Base-by-base conservation (phyloP, 306 rosid genomes). In the Gastrolobium villosum region DNA sequence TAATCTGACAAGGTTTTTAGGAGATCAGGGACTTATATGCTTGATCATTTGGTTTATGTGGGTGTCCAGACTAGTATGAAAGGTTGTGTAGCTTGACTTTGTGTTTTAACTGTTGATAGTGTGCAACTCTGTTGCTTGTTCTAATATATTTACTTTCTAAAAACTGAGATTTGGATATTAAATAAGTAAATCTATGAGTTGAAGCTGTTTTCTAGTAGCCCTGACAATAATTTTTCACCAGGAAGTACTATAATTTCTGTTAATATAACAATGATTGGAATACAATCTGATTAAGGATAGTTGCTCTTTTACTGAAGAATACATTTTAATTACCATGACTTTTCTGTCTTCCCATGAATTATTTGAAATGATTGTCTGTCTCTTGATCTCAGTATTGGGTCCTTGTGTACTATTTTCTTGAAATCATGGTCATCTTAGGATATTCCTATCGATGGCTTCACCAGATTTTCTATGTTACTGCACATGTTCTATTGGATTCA, bases 391-490 rank as follows among this genome's bases (percentile, higher is more conserved):
- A 50, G 50, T n/a, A 52, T 55, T 62, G 78, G 35, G 37, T 64
- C 43, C 56, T 15, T 72, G 54, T 31, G 45, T 57, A 5, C 43
- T 43, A 50, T 56, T 70, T 62, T 69, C 20, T 46, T 75, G 65
- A 45, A 59, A 41, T 76, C 46, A 15, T 71, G 43, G 32, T 66
- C 60, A 63, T 67, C 69, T 45, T 56, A 10, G 76, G 45, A 64
- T 68, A 54, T 76, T 78, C 56, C 13, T 54, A 26, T 70, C 41
- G 30, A 53, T 39, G 40, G 64, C 41, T 78, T 81, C 41, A 43
- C 7, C 10, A 62, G 28, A 53, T 49, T 31, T 54, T 72, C 35
- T 48, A 52, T 54, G 75, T 57, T 70, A 56, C 44, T 78, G 39
- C 65, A 35, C 37, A 32, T 49, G 66, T 59, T 65, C 75, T 65